These are phyloP conservation scores for Rhodosporidiobolus odoratus DNA, from an alignment of 768 basidiomycete genomes.

Conservation along the genomic window DNA sequence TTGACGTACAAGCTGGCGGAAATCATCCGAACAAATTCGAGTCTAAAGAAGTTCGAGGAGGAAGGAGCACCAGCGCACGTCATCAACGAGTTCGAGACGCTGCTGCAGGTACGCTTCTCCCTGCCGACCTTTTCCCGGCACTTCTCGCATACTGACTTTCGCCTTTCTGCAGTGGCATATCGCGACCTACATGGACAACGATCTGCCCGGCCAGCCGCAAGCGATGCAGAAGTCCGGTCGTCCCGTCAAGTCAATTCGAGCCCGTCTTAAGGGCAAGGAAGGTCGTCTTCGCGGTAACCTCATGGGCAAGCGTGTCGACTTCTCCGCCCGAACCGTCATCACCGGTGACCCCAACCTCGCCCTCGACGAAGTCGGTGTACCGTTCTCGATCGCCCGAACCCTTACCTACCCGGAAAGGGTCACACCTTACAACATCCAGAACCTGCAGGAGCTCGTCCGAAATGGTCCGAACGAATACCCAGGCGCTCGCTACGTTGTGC, in stretches of 20 bases:
- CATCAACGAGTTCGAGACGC: slow-evolving; percentile 89
- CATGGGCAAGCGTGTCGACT: slow-evolving; percentile 99
- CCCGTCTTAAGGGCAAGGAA: slow-evolving; percentile 96
- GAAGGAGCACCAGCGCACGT: slow-evolving; percentile 96
- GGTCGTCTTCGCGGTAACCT: slow-evolving; percentile 94
- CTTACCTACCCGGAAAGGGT: slow-evolving; percentile 96
- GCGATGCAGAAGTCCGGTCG: slow-evolving; percentile 95
- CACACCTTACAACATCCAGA: slow-evolving; percentile 91
- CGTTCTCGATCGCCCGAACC: slow-evolving; percentile 91
- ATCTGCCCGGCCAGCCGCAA: slow-evolving; percentile 95
- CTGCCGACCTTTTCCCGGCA: neutral
- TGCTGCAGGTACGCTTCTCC: slow-evolving; percentile 71
- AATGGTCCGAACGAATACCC: slow-evolving; percentile 94
- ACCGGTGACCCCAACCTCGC: slow-evolving; percentile 97
- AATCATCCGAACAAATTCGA: slow-evolving; percentile 90
- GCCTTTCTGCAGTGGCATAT: slow-evolving; percentile 72
- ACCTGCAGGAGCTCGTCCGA: slow-evolving; percentile 87
- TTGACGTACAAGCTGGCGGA: slow-evolving; percentile 96
- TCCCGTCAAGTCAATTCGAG: slow-evolving; percentile 96
- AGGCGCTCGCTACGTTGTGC: slow-evolving; percentile 91
- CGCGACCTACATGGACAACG: slow-evolving; percentile 99
- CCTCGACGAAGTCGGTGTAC: slow-evolving; percentile 94
- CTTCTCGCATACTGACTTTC: neutral
- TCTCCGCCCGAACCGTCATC: slow-evolving; percentile 97
- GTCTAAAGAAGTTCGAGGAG: slow-evolving; percentile 84